Conservation (phyloP, 768 basidiomycete species). For the Gloeopeniophorella convolvens region DNA sequence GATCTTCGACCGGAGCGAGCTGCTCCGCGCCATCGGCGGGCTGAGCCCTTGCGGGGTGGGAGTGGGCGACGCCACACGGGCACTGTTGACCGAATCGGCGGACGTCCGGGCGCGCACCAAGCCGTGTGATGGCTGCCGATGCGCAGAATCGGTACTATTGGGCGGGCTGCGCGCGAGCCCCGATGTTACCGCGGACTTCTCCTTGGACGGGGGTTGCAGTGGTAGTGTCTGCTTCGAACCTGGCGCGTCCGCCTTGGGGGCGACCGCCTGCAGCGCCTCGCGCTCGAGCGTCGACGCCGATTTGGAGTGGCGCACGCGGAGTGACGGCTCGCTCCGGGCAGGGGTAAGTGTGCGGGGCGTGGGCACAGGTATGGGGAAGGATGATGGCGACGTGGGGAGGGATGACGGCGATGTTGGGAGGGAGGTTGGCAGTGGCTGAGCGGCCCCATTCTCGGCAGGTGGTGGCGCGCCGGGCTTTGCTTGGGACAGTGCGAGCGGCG, state of each 20-base stretch:
- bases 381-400: background rate
- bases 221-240: slow-evolving; percentile 5
- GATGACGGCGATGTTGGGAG: slow-evolving; percentile 4
- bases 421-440: background rate
- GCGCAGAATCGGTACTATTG: no score
- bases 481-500: slow-evolving; percentile 15
- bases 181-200: no score
- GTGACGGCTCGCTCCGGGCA: slow-evolving; percentile 7
- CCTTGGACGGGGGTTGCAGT: slow-evolving; percentile 29
- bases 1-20: slow-evolving; percentile 49
- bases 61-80: no score
- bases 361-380: no score
- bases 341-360: slow-evolving; percentile 3
- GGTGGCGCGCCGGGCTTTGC: no score
- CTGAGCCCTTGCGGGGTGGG: slow-evolving; percentile 28
- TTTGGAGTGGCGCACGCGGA: background rate
- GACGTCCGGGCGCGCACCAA: no score
- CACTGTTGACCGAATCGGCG: no score
- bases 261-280: background rate
- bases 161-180: no score
- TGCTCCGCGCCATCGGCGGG: slow-evolving; percentile 31
- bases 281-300: background rate
- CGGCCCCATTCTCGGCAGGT: no score
- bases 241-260: background rate
- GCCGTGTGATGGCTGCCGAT: no score